Evolutionary conservation across 108 stramenopile species (phyloP), one percentile per base, ranked within the genome.

Genomic region (Fragilariopsis cylindrus): DNA sequence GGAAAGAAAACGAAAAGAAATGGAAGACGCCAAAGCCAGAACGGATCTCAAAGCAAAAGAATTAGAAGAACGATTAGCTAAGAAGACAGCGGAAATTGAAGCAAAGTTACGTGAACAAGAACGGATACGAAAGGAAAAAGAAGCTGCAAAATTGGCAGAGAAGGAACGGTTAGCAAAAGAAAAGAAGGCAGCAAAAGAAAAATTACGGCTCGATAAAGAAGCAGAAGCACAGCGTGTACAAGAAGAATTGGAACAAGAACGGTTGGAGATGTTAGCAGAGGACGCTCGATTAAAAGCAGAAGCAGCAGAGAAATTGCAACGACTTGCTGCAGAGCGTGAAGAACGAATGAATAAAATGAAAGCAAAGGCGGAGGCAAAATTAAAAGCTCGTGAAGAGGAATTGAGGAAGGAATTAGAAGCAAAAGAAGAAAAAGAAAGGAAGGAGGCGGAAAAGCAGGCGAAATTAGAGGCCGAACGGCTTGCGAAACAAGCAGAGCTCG

Each of bases 41-140:
- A 40, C 42, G 43, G 62, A 63, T 5, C 42, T n/a, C 43, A 63
- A 63, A 63, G 40, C 21, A 40, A 63, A 45, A 43, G 62, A 63
- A 41, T 45, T 63, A 7, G 42, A 63, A 45, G 62, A 63, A 43
- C 43, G 62, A 40, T 44, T 63, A 12, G 62, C 62, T 2, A 63
- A 63, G 46, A 63, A 63, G 0, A 63, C 62, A 42, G 62, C 62
- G 5, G 42, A 63, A 41, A 0, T 63, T 0, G 62, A 63, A 63
- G 62, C 40, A 63, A 43, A 41, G 42, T n/a, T 63, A 44, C 43
- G 46, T 45, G 62, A 63, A n/a, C n/a, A 63, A 63, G 62, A 21
- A 11, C 62, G 62, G 4, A 45, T 63, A 43, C 19, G 62, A 0
- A 7, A n/a, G 0, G 62, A 63, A 41, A 63, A 63, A 43, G 43